A percentile compares a stretch with the other conserved stretches of the same genome.
Conservation (phyloP, 345 rosid genomes). For the Eucalyptus polybractea region DNA sequence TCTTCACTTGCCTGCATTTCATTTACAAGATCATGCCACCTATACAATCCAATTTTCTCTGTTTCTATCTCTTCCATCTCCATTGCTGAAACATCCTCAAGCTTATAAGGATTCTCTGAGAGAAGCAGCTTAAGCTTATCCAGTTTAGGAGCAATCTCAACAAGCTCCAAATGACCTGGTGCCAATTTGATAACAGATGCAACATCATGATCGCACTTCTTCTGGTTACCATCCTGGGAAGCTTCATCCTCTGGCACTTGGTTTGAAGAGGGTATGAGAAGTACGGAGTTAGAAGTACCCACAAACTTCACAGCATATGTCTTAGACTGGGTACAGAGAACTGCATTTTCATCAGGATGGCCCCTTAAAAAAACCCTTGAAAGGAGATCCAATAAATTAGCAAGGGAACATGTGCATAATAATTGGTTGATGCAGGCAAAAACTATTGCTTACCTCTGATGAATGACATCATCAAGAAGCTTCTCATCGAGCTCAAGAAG, state of each 20-base stretch:
- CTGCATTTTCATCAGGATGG: conserved; percentile 79
- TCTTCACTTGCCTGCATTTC: conserved; percentile 79
- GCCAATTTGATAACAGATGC: conserved; percentile 52
- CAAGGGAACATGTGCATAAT: neutral
- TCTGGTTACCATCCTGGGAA: conserved; percentile 10
- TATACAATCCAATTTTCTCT: conserved; percentile 19
- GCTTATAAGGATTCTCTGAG: conserved; percentile 32
- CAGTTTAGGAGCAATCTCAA: conserved; percentile 80
- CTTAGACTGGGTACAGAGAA: conserved; percentile 77
- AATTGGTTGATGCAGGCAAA: neutral
- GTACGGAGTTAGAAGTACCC: conserved; percentile 70
- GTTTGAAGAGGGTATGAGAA: conserved; percentile 57
- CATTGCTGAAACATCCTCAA: conserved; percentile 29
- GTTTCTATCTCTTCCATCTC: conserved; percentile 12
- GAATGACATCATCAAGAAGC: conserved; percentile 52
- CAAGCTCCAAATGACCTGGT: conserved; percentile 68
- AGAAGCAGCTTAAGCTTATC: conserved; percentile 68
- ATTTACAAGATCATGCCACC: conserved; percentile 60
- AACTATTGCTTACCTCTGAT: conserved; percentile 30
- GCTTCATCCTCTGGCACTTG: neutral
- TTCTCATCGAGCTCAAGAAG: conserved; percentile 71
- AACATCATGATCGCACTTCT: neutral
- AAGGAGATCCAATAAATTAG: neutral
- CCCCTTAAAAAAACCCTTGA: conserved; percentile 71
- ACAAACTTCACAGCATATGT: conserved; percentile 77